These are phyloP conservation scores for Adenanthera pavonina DNA, from an alignment of 306 rosid species.

Conservation along the genomic window DNA sequence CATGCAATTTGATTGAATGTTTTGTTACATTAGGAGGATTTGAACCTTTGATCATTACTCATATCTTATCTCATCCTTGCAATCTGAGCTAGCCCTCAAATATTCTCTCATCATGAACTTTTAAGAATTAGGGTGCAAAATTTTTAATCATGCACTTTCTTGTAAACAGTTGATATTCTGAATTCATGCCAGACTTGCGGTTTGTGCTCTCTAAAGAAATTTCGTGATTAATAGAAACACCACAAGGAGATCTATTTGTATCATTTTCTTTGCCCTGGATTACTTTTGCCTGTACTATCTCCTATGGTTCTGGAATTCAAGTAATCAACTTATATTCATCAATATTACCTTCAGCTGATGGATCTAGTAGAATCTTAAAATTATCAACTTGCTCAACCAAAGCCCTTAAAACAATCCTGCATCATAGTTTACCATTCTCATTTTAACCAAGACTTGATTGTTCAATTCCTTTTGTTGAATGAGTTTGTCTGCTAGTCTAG, in stretches of 20 bases:
- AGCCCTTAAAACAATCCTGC: neutral
- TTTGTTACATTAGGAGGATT: no score
- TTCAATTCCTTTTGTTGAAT: neutral
- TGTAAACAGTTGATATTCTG: slow-evolving; percentile 3
- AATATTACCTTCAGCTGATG: neutral
- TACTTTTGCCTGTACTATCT: slow-evolving; percentile 9
- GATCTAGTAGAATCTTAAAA: slow-evolving; percentile 2
- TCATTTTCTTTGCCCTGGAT: slow-evolving; percentile 1
- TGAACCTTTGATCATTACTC: no score
- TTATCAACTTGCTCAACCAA: neutral
- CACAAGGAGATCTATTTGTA: neutral
- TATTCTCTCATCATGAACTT: neutral
- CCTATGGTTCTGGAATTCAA: neutral
- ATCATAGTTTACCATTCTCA: slow-evolving; percentile 16
- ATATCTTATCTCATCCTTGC: no score
- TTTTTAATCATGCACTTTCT: neutral
- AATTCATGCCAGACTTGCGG: neutral
- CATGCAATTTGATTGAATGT: neutral
- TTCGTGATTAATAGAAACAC: slow-evolving; percentile 8
- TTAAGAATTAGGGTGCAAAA: neutral
- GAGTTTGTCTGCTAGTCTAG: slow-evolving; percentile 2
- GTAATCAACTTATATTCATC: slow-evolving; percentile 12
- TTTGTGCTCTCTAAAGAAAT: neutral
- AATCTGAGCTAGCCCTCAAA: no score
- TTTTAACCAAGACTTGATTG: neutral